Evolutionary conservation across 208 protist species (phyloP), one percentile per base, ranked within the genome.

Genomic region (Trypanosomatidae sp.): DNA sequence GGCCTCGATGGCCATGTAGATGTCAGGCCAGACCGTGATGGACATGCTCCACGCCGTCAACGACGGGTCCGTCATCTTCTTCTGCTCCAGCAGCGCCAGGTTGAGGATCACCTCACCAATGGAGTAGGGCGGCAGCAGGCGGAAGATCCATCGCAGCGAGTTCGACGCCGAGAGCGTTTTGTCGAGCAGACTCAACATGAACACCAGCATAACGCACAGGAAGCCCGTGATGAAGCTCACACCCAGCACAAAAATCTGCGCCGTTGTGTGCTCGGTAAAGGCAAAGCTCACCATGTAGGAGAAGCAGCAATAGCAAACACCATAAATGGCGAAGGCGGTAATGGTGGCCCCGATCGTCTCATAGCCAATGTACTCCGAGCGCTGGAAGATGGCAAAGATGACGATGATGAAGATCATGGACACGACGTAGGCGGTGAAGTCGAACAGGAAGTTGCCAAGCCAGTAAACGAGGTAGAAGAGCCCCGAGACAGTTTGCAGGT

Each of bases 401-500:
- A 82, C 28, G 17, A 88, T 60, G 19, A 86, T 74, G 28, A 88
- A 68, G 41, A 73, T 47, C 19, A 82, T 83, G 10, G 79, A 83
- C 13, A 89, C 41, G 52, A 85, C 46, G 79, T 89, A 86, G 9
- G 77, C 59, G 64, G 44, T 39, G 41, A 89, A 69, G 82, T 93
- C 88, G 66, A 89, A 91, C n/a, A 89, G 25, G 39, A 91, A 85
- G 69, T 85, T 93, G 69, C 82, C 73, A 39, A 88, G 19, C 90
- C 91, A 96, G 82, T 93, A 96, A 8, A 91, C 62, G 28, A 82
- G 69, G 74, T 82, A 81, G 59, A 62, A 62, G 41, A 96, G 73
- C 33, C 92, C 90, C n/a, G 87, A 88, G n/a, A 92, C 67, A 28
- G 66, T 83, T 80, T 97, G 92, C 69, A 97, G 71, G 77, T 97